Percentiles rank a stretch among this genome's conserved stretches.
phyloP scores from a whole-genome alignment of 1,284 basidiomycete genomes.

The Pseudozyma hubeiensis region DNA sequence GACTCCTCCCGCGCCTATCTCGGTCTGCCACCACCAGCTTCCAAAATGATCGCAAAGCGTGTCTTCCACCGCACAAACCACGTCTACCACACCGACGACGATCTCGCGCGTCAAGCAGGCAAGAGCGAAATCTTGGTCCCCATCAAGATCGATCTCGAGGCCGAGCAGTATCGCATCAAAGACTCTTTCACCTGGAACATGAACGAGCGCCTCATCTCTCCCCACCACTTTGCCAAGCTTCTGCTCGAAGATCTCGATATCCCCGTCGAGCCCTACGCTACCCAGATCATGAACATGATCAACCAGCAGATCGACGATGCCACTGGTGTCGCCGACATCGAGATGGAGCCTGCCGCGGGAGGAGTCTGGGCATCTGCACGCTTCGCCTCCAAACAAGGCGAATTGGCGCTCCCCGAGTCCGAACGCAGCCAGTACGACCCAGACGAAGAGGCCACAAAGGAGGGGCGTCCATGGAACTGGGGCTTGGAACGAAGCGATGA shows the following conservation, averaged over 20 bases:
- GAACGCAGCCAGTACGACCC: constrained; percentile 36
- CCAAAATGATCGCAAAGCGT: constrained; percentile 77
- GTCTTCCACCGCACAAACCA: constrained; percentile 73
- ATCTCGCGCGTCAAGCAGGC: constrained; percentile 55
- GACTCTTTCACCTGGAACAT: constrained; percentile 98
- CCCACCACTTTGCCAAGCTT: constrained; percentile 83
- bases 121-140: constrained; percentile 81
- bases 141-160: constrained; percentile 93
- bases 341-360: constrained; percentile 47
- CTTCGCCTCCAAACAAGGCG: constrained; percentile 22
- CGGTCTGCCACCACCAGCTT: constrained; percentile 83
- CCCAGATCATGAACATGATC: constrained; percentile 86
- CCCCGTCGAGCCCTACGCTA: constrained; percentile 76
- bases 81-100: constrained; percentile 74
- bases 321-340: constrained; percentile 72
- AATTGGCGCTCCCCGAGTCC: constrained; percentile 11
- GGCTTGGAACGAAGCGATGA: constrained; percentile 27
- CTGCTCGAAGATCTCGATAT: constrained; percentile 91
- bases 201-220: constrained; percentile 79
- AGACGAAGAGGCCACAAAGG: constrained; percentile 31
- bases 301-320: constrained; percentile 89
- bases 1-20: constrained; percentile 76
- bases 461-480: constrained; percentile 43
- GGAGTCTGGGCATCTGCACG: constrained; percentile 42
- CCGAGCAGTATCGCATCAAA: constrained; percentile 87